phyloP scores from a whole-genome alignment of 2,329 filamentous ascomycete species.

The Neopestalotiopsis sp. region DNA sequence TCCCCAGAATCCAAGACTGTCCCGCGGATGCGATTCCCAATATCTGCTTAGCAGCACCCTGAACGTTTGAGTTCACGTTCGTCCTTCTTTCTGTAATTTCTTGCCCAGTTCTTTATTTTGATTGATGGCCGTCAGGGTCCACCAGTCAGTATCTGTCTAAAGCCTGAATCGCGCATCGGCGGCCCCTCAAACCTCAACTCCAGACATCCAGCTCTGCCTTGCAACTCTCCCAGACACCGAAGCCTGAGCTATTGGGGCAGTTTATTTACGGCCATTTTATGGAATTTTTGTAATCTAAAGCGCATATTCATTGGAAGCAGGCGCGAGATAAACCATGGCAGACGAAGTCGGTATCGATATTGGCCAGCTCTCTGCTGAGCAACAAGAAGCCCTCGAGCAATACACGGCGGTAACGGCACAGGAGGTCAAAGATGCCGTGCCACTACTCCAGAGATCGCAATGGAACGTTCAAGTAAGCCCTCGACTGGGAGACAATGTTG shows the following conservation, averaged over 20 bases:
- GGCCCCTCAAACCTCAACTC: not conserved
- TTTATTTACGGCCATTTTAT: not conserved
- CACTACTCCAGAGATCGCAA: slow-evolving; percentile 82
- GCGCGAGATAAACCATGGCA: slow-evolving; percentile 41
- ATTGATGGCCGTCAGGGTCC: no score
- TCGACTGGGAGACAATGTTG: not conserved
- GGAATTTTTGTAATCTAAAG: not conserved
- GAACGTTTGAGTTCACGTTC: not conserved
- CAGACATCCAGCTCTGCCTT: not conserved
- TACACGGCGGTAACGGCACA: slow-evolving; percentile 89
- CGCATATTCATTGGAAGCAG: not conserved
- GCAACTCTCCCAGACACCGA: not conserved
- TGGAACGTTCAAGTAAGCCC: slow-evolving; percentile 87
- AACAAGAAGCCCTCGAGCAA: slow-evolving; percentile 86
- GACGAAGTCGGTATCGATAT: slow-evolving; percentile 59
- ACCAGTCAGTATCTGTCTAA: not conserved
- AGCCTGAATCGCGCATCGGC: not conserved
- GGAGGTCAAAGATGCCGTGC: slow-evolving; percentile 74
- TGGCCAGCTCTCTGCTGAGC: slow-evolving; percentile 73
- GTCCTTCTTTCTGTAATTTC: not conserved
- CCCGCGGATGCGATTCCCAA: not conserved
- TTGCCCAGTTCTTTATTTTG: no score
- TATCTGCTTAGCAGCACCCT: not conserved
- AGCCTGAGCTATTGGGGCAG: not conserved
- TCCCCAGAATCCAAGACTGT: slow-evolving; percentile 1